phyloP scores from a whole-genome alignment of 805 yeast species.

The Saccharomyces paradoxus region DNA sequence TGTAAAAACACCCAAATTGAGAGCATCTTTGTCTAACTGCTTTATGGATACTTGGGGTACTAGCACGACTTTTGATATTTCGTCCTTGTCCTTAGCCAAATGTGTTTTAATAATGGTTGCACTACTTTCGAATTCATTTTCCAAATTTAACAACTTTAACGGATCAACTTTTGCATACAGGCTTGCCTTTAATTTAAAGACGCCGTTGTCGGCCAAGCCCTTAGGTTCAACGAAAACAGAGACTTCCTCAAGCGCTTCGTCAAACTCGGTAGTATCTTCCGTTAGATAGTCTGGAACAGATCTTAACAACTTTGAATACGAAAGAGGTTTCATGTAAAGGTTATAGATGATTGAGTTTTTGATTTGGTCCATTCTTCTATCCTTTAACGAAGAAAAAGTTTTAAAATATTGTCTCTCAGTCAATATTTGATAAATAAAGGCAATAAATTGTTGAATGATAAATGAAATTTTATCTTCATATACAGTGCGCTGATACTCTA shows the following conservation, averaged over 20 bases:
- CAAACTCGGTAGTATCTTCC: constrained; percentile 35
- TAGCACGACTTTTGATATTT: constrained; percentile 39
- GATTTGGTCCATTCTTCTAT: constrained; percentile 28
- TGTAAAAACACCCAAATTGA: constrained; percentile 41
- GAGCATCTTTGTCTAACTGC: constrained; percentile 28
- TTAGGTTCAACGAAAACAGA: constrained; percentile 56
- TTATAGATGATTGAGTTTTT: constrained; percentile 41
- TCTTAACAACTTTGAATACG: constrained; percentile 44
- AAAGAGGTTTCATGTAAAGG: constrained; percentile 43
- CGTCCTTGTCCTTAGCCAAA: constrained; percentile 34
- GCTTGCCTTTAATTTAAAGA: constrained; percentile 47
- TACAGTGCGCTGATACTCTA: constrained; percentile 35
- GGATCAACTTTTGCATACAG: constrained; percentile 49
- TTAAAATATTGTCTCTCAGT: constrained; percentile 61
- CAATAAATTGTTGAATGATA: constrained; percentile 72
- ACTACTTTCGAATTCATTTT: constrained; percentile 45
- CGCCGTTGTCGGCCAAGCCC: constrained; percentile 60
- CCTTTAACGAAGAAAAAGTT: constrained; percentile 31
- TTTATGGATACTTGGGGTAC: constrained; percentile 37
- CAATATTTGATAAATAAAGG: constrained; percentile 58
- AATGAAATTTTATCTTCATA: constrained; percentile 42
- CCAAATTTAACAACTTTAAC: constrained; percentile 38
- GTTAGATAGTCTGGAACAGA: constrained; percentile 30
- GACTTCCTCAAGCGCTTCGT: constrained; percentile 46
- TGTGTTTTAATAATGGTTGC: constrained; percentile 39